Evolutionary conservation across 1,284 basidiomycete species (phyloP).

Genomic region (Naganishia sp.): DNA sequence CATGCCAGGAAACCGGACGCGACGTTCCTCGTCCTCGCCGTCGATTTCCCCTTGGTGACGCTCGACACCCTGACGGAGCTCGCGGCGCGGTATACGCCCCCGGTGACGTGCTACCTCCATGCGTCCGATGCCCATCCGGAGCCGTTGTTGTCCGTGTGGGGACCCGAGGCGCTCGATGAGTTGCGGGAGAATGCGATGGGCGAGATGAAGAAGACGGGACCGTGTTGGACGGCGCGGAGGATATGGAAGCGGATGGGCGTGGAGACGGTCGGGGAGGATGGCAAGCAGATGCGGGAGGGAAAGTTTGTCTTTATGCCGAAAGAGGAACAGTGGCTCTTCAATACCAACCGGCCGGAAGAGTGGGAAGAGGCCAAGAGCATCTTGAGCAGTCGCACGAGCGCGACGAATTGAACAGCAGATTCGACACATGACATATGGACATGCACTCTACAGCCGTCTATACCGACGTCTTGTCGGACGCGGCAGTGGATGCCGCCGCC

Average conservation of each 20-base stretch:
- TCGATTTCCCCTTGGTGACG: slow-evolving; percentile 32
- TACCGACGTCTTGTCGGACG: slow-evolving; percentile 18
- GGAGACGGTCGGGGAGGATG: slow-evolving; percentile 22
- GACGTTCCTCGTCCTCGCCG: slow-evolving; percentile 24
- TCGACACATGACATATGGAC: background rate
- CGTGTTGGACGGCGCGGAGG: slow-evolving; percentile 27
- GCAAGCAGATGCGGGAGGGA: slow-evolving; percentile 4
- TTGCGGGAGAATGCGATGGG: slow-evolving; percentile 24
- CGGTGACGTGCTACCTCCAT: slow-evolving; percentile 31
- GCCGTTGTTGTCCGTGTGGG: slow-evolving; percentile 29
- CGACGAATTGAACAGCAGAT: background rate
- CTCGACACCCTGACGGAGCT: slow-evolving; percentile 22
- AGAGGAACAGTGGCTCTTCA: slow-evolving; percentile 23
- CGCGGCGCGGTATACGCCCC: slow-evolving; percentile 10
- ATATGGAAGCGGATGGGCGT: slow-evolving; percentile 26
- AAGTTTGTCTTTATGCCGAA: slow-evolving; percentile 13
- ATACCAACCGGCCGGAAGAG: slow-evolving; percentile 30
- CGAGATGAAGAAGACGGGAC: slow-evolving; percentile 26
- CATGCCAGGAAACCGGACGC: slow-evolving; percentile 5
- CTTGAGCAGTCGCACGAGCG: background rate
- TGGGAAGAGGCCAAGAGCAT: slow-evolving; percentile 27
- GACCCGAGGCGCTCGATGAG: slow-evolving; percentile 18
- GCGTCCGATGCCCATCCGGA: slow-evolving; percentile 27
- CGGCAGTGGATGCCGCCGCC: slow-evolving; percentile 7
- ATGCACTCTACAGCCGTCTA: background rate